A percentile compares a stretch with the other conserved stretches of the same genome.
These are phyloP conservation scores for Calonectria leucothoes DNA, from an alignment of 2,329 filamentous ascomycete species.

Conservation along the genomic window DNA sequence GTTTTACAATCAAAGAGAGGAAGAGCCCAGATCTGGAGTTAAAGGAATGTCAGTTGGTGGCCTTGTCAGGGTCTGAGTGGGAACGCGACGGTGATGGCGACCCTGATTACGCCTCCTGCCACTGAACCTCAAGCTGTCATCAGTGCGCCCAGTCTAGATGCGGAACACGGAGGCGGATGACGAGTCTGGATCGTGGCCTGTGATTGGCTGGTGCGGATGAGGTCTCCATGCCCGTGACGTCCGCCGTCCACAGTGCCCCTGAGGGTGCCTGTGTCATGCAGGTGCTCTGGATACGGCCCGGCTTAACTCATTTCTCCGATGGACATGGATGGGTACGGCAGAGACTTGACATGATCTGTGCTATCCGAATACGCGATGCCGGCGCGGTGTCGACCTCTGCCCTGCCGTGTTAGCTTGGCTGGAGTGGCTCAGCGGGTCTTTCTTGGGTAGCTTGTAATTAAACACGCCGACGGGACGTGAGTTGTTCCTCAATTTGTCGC, in stretches of 20 bases:
- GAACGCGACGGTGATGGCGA: background rate
- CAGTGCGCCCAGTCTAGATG: conserved; percentile 15
- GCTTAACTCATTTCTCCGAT: conserved; percentile 33
- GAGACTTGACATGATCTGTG: background rate
- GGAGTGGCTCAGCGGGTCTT: conserved; percentile 5
- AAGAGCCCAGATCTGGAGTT: background rate
- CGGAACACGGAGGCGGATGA: conserved; percentile 17
- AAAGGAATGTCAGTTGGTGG: conserved; percentile 22
- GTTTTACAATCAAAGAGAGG: background rate
- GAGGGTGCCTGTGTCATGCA: conserved; percentile 5
- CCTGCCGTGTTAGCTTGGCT: background rate
- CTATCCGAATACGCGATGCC: conserved; percentile 21
- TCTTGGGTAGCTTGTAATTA: conserved; percentile 24
- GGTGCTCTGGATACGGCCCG: background rate
- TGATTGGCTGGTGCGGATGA: conserved; percentile 1
- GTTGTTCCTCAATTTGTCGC: conserved; percentile 5
- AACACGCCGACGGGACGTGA: conserved; percentile 39
- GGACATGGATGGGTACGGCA: background rate
- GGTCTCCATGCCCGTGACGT: background rate
- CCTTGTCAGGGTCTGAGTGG: background rate
- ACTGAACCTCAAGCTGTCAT: conserved; percentile 28
- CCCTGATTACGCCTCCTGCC: conserved; percentile 18
- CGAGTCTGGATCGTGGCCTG: conserved; percentile 5
- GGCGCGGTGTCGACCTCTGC: background rate
- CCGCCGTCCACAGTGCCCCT: background rate